Evolutionary conservation across 2,329 filamentous ascomycete species (phyloP), one percentile per base, ranked within the genome.

Genomic region (Mollisia scopiformis): DNA sequence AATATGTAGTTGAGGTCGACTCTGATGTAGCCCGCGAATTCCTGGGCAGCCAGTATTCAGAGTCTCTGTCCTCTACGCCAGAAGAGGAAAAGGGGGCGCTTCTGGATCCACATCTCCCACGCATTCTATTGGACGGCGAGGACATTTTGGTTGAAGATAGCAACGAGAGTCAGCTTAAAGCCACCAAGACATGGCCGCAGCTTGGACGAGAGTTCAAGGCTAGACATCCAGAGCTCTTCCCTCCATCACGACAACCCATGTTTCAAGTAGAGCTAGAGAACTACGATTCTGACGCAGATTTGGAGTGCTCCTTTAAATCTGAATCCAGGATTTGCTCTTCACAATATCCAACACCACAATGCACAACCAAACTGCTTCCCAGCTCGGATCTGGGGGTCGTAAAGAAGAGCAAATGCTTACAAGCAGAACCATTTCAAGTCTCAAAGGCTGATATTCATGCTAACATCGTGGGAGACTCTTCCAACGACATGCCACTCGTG

Each of bases 1-100:
- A 46, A 25, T 55, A 21, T 19, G 19, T 31, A 19, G 3, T 55
- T n/a, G 13, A 55, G 21, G 27, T 51, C 6, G 41, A 55, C 14
- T 35, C 41, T n/a, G 46, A 19, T 14, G 21, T 30, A 8, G 55
- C 55, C 21, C 21, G 14, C 11, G 31, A 33, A 7, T 52, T 25
- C 27, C 35, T 58, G 31, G 33, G 27, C 27, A 55, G 59, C 23
- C 13, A 51, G 6, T 58, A 54, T 35, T 54, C 55, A 21, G 49
- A 57, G 7, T 47, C 43, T 28, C 3, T 25, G 16, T 28, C 10
- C 23, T 27, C 43, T 27, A 27, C 43, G 6, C 23, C 25, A 3
- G 16, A 14, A 16, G 2, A 16, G 10, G 23, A 8, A 16, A 47
- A 27, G 13, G 43, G 11, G n/a, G 6, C 21, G 11, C 28, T 28